Base-by-base conservation (phyloP, 805 yeast genomes). In the Yarrowia phangngaensis region DNA sequence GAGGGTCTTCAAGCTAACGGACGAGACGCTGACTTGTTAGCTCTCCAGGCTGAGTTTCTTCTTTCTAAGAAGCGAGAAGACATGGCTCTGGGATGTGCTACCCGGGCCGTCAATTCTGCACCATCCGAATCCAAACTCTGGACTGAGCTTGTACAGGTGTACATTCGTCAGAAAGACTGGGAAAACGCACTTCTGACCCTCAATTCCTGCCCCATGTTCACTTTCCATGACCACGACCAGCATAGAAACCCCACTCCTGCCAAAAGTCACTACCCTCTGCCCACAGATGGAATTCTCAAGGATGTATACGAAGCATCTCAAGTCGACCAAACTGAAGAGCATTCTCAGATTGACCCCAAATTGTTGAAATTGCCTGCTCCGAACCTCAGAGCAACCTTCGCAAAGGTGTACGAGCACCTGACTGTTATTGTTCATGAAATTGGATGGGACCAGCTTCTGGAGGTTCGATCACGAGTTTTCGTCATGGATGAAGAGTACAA, bases 381-480 rank as follows among this genome's bases (percentile, higher is more conserved):
- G 0, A 60, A 64, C 14, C 62, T 79, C 20, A 70, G 73, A 33
- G 75, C 79, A 4, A 76, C 84, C 1, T 76, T 77, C 53, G 65
- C 67, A 22, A 66, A 66, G 47, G 85, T 84, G 1, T 90, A 86
- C 62, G 81, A 80, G 32, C 64, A 88, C 50, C 64, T 90, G 51
- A 79, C 94, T 4, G 70, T 78, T 7, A 74, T 92, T 55, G 78
- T 80, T 3, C 73, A 80, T 14, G 66, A 72, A 17, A 69, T 80
- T 30, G 96, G 96, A 4, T 90, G 98, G 98, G 86, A 85, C 56
- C 76, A 73, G 26, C 64, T 87, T 26, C 70, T 89, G 55, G 69
- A 70, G 51, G 59, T 80, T 28, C 76, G 95, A 52, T 78, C 88
- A 1, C 67, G 71, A 14, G 79, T 84, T 0, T 90, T 90, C 65